A percentile compares a stretch with the other conserved stretches of the same genome.
phyloP scores from a whole-genome alignment of 139 green algal species.

The Ostreobium quekettii region DNA sequence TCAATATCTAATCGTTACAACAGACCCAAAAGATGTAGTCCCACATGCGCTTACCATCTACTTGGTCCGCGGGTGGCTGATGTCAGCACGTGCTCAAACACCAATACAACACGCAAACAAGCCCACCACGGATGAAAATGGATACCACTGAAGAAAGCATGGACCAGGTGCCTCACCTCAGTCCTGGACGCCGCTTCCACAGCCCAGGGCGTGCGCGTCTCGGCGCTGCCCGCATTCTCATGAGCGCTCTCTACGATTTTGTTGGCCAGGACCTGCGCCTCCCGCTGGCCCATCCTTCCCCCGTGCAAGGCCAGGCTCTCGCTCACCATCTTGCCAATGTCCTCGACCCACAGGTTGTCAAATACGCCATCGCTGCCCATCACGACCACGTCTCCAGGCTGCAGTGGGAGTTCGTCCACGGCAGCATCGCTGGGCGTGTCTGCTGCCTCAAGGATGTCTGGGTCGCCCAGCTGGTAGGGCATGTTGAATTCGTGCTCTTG shows the following conservation, averaged over 20 bases:
- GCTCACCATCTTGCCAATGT: slow-evolving; percentile 49
- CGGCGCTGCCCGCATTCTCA: slow-evolving; percentile 23
- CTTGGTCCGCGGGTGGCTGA: too few relatives aligned
- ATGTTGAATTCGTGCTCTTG: slow-evolving; percentile 96
- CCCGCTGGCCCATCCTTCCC: slow-evolving; percentile 1
- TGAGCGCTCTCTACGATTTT: slow-evolving; percentile 26
- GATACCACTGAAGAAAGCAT: too few relatives aligned
- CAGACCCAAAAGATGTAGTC: neutral
- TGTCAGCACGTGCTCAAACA: neutral
- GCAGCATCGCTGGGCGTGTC: slow-evolving; percentile 45
- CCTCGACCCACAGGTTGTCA: slow-evolving; percentile 92
- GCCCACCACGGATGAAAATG: neutral
- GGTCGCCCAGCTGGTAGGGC: slow-evolving; percentile 72
- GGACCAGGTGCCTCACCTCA: neutral
- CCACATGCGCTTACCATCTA: too few relatives aligned
- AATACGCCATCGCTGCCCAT: slow-evolving; percentile 89
- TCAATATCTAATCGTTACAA: too few relatives aligned
- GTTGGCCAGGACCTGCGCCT: slow-evolving; percentile 23
- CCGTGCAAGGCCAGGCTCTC: neutral
- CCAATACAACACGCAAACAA: neutral
- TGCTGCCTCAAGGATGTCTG: slow-evolving; percentile 30
- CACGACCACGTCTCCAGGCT: slow-evolving; percentile 71
- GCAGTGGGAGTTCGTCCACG: slow-evolving; percentile 41
- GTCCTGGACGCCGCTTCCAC: slow-evolving; percentile 39
- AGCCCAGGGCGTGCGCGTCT: slow-evolving; percentile 51